Conservation (phyloP, 1,284 basidiomycete genomes). For the Ceratobasidium sp. region DNA sequence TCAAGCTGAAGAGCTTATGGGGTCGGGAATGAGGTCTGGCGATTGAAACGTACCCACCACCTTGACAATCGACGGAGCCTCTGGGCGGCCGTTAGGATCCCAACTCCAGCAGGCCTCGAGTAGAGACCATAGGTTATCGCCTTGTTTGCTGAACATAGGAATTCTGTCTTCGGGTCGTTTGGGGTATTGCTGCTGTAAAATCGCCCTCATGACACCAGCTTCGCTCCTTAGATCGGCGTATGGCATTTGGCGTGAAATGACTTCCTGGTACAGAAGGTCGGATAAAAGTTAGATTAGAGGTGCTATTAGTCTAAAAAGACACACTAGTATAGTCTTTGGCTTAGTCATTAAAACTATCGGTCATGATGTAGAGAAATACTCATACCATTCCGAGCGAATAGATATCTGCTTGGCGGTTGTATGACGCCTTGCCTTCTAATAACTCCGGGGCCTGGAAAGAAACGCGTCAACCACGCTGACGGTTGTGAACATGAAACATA, state of each 20-base stretch:
- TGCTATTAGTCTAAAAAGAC: neutral
- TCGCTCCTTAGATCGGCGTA: neutral
- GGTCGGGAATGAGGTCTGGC: too few relatives aligned
- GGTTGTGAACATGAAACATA: neutral
- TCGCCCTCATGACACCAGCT: neutral
- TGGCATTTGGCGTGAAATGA: neutral
- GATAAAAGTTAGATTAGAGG: neutral
- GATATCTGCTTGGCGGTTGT: neutral
- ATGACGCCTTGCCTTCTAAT: neutral
- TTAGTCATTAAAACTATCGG: neutral
- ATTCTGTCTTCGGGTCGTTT: neutral
- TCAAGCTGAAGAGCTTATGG: too few relatives aligned
- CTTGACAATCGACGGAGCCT: neutral
- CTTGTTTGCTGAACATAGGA: neutral
- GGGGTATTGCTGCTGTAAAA: neutral
- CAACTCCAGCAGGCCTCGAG: neutral
- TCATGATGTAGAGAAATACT: neutral
- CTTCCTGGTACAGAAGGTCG: neutral
- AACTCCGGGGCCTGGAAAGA: neutral
- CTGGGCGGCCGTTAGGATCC: neutral
- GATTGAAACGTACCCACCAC: too few relatives aligned
- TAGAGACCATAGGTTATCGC: neutral
- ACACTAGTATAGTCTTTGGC: neutral
- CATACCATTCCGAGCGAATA: slow-evolving; percentile 6
- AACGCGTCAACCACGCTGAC: neutral